These are phyloP conservation scores for Vigna unguiculata DNA, from an alignment of 306 rosid species.

Conservation along the genomic window DNA sequence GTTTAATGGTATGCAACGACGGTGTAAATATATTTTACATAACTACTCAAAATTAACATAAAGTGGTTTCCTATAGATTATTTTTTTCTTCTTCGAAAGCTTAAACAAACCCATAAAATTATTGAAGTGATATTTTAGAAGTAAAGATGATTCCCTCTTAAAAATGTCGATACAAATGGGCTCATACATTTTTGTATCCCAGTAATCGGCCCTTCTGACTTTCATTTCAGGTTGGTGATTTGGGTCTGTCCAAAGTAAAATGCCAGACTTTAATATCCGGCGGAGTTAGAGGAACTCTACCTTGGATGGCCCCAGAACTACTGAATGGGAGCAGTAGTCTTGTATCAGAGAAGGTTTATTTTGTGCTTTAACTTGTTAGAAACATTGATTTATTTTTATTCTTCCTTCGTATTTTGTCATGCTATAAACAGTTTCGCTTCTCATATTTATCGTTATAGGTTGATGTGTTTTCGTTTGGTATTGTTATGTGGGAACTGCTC, in stretches of 20 bases:
- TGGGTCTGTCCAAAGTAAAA: conserved; percentile 95
- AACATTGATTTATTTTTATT: conserved; percentile 24
- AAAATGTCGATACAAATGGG: not conserved
- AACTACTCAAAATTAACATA: not conserved
- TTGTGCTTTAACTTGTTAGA: conserved; percentile 9
- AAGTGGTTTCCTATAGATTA: not conserved
- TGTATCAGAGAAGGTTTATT: conserved; percentile 93
- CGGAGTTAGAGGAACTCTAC: conserved; percentile 96
- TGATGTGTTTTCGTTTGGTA: conserved; percentile 87
- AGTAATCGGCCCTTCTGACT: conserved; percentile 37
- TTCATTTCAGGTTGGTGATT: conserved; percentile 79
- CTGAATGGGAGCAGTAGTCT: conserved; percentile 93
- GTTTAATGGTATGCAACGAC: no score
- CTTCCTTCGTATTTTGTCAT: conserved; percentile 16
- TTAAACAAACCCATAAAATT: not conserved
- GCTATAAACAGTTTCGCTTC: conserved; percentile 17
- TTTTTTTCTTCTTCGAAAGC: not conserved
- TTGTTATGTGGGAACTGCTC: conserved; percentile 94
- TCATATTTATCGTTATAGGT: conserved; percentile 58
- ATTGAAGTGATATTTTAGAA: not conserved
- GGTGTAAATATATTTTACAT: not conserved
- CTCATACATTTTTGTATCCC: conserved; percentile 28
- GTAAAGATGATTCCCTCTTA: not conserved
- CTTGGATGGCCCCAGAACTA: conserved; percentile 99
- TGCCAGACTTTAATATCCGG: conserved; percentile 90